Evolutionary conservation across 2,329 filamentous ascomycete species (phyloP).

Genomic region (Cercospora citrullina): DNA sequence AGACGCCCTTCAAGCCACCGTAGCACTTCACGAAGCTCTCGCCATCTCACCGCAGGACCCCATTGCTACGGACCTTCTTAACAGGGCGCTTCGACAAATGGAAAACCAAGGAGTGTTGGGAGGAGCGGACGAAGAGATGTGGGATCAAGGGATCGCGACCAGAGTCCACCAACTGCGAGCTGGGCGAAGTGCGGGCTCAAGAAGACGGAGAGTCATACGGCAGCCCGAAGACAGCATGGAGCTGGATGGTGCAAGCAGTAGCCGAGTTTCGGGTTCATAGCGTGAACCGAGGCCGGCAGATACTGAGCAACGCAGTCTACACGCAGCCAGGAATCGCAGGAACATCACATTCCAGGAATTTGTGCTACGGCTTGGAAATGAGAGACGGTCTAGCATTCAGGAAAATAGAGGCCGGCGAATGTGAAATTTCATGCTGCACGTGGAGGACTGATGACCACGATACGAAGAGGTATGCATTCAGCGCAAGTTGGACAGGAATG

Average conservation of each 20-base stretch:
- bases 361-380: not conserved
- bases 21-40: conserved; percentile 80
- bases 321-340: not conserved
- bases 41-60: conserved; percentile 77
- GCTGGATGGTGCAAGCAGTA: conserved; percentile 9
- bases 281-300: not conserved
- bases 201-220: conserved; percentile 6
- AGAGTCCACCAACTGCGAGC: conserved; percentile 24
- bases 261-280: conserved; percentile 1
- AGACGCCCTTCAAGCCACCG: conserved; percentile 72
- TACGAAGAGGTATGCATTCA: not conserved
- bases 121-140: conserved; percentile 45
- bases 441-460: not conserved
- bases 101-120: conserved; percentile 50
- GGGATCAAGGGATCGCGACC: conserved; percentile 29
- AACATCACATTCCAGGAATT: not conserved
- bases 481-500: not conserved
- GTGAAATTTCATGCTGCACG: not conserved
- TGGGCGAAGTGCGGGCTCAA: not conserved
- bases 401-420: not conserved
- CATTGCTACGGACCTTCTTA: conserved; percentile 75
- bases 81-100: conserved; percentile 68
- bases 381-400: not conserved
- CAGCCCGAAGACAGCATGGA: conserved; percentile 17
- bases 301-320: not conserved